Evolutionary conservation across 1,284 basidiomycete genomes (phyloP), one percentile per base, ranked within the genome.

Genomic region (Coriolopsis trogii): DNA sequence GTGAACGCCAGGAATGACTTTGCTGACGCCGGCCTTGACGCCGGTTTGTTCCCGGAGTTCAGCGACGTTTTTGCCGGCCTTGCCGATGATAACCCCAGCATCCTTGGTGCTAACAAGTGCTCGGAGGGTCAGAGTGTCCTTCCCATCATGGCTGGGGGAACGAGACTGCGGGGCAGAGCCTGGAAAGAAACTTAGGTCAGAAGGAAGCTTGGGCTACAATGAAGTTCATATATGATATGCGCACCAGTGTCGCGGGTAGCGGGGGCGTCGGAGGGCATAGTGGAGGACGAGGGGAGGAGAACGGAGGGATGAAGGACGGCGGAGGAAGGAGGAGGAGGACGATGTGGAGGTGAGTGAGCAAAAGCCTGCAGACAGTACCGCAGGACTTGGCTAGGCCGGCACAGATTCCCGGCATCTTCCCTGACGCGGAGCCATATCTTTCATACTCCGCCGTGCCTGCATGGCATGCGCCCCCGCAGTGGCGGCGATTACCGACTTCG

Each of bases 11-110:
- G 87, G 87, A 55, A 97, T 94, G 76, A 98, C 95, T 75, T 98
- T 98, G 82, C 89, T 94, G 70, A 99, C 96, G 67, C 96, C 96
- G 55, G 96, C 95, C 78, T 95, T 98, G 75, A 97, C 95, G 62
- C 92, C 93, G 41, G 95, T 97, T 68, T 91, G 85, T 64, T 96
- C 92, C 59, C 96, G 85, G 63, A 99, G 84, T 73, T 95, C 91
- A 59, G 96, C 96, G 66, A 98, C 96, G 68, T 98, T 98, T 78
- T 94, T 92, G 55, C 96, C 96, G 53, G 81, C 94, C 68, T 94
- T 98, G 64, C 96, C 93, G 63, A 98, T 97, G 74, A 97, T 95
- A 70, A 98, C 89, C 65, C 95, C 95, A 49, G 95, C 95, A 73
- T 98, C 95, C 76, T 96, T 97, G 59, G 93, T 95, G 69, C 86